These are phyloP conservation scores for Pleurotus eryngii DNA, from an alignment of 768 basidiomycete genomes.

Conservation along the genomic window DNA sequence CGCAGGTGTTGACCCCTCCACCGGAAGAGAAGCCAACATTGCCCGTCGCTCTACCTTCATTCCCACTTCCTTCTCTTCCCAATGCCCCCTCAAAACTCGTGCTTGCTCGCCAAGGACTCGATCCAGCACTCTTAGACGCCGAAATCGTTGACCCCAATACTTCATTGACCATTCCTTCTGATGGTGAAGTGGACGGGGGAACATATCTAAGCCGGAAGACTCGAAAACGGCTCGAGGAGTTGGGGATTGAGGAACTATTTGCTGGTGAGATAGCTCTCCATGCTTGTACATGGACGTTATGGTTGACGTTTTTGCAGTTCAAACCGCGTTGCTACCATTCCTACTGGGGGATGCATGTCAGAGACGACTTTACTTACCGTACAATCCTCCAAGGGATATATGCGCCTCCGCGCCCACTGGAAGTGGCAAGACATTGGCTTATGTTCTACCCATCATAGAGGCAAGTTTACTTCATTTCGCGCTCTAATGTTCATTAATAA, in stretches of 20 bases:
- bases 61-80: slow-evolving; percentile 66
- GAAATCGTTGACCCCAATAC: slow-evolving; percentile 60
- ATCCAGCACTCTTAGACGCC: slow-evolving; percentile 67
- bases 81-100: slow-evolving; percentile 64
- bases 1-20: slow-evolving; percentile 10
- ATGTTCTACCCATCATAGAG: slow-evolving; percentile 90
- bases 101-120: slow-evolving; percentile 78
- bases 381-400: slow-evolving; percentile 68
- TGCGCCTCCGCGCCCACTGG: slow-evolving; percentile 97
- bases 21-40: slow-evolving; percentile 21
- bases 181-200: slow-evolving; percentile 35
- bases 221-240: slow-evolving; percentile 59
- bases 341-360: slow-evolving; percentile 50
- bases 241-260: slow-evolving; percentile 85
- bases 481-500: too few relatives aligned
- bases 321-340: slow-evolving; percentile 83
- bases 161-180: slow-evolving; percentile 38
- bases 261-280: slow-evolving; percentile 55
- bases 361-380: slow-evolving; percentile 60
- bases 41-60: slow-evolving; percentile 51
- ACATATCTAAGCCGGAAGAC: slow-evolving; percentile 58
- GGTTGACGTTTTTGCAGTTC: slow-evolving; percentile 50
- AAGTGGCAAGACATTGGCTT: slow-evolving; percentile 97
- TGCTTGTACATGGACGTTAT: slow-evolving; percentile 1
- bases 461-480: slow-evolving; percentile 31